These are phyloP conservation scores for Hanseniaspora thailandica DNA, from an alignment of 805 yeast species.

Conservation along the genomic window DNA sequence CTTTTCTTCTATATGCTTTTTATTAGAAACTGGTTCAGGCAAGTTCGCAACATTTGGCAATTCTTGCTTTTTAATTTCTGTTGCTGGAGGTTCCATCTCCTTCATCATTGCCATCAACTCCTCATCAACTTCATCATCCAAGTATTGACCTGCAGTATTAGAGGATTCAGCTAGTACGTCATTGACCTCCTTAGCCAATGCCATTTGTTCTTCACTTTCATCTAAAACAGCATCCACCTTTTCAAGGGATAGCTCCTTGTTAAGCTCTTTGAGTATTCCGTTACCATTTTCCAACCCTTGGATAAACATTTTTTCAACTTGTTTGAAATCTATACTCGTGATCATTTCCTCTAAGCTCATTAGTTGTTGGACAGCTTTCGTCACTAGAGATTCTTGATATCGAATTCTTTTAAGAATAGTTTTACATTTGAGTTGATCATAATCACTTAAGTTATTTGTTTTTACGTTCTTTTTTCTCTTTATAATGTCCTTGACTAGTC, in stretches of 20 bases:
- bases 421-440: slow-evolving; percentile 48
- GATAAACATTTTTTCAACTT: slow-evolving; percentile 75
- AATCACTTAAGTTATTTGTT: slow-evolving; percentile 20
- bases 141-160: slow-evolving; percentile 55
- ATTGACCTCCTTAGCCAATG: slow-evolving; percentile 65
- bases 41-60: slow-evolving; percentile 8
- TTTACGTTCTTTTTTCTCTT: slow-evolving; percentile 7
- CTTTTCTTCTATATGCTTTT: background rate
- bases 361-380: slow-evolving; percentile 64
- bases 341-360: slow-evolving; percentile 69
- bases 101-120: slow-evolving; percentile 15
- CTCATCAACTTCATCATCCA: slow-evolving; percentile 37
- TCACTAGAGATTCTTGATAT: slow-evolving; percentile 64
- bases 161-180: slow-evolving; percentile 40
- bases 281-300: slow-evolving; percentile 76
- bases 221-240: slow-evolving; percentile 75
- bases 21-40: background rate
- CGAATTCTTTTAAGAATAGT: slow-evolving; percentile 63
- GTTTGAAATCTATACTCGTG: slow-evolving; percentile 73
- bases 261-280: slow-evolving; percentile 58
- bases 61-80: background rate
- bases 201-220: slow-evolving; percentile 67
- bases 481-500: slow-evolving; percentile 25
- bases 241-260: slow-evolving; percentile 64
- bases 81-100: background rate